A percentile compares a stretch with the other conserved stretches of the same genome.
These are phyloP conservation scores for Hirschioporus abietinus DNA, from an alignment of 768 basidiomycete species.

Conservation along the genomic window DNA sequence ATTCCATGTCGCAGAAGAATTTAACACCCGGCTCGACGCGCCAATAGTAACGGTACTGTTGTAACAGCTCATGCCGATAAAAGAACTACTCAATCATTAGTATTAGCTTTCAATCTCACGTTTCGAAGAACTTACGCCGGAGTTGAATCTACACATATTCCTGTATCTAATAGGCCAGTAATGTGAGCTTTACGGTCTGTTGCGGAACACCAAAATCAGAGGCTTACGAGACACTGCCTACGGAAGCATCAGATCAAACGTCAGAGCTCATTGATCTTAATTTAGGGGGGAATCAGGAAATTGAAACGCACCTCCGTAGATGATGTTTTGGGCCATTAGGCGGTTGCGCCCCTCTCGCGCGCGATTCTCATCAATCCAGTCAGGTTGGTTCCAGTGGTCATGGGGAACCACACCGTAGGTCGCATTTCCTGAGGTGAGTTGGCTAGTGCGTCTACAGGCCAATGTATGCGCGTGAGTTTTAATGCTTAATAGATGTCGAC, in stretches of 20 bases:
- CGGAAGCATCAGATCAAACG: conserved; percentile 5
- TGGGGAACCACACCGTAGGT: conserved; percentile 53
- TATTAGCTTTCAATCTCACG: conserved; percentile 8
- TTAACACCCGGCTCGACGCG: conserved; percentile 54
- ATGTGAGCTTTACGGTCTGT: neutral
- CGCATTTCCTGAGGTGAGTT: conserved; percentile 37
- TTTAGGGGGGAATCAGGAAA: neutral
- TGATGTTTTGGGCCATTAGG: conserved; percentile 50
- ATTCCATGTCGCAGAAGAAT: conserved; percentile 53
- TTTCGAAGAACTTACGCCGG: conserved; percentile 39
- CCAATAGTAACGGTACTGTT: conserved; percentile 57
- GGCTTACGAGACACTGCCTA: conserved; percentile 40
- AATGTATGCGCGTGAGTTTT: conserved; percentile 17
- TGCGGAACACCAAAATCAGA: conserved; percentile 7
- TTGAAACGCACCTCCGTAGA: conserved; percentile 53
- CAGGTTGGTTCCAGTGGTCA: conserved; percentile 67
- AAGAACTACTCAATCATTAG: conserved; percentile 37
- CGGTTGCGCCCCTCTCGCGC: conserved; percentile 47
- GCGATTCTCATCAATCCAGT: conserved; percentile 64
- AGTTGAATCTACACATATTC: conserved; percentile 78
- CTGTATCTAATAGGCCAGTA: conserved; percentile 38
- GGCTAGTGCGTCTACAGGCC: conserved; percentile 33
- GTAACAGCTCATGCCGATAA: conserved; percentile 48
- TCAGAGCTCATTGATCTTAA: neutral
- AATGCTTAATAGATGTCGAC: conserved; percentile 7